phyloP scores from a whole-genome alignment of 179 eudicot genomes.

The Carnegiea gigantea region DNA sequence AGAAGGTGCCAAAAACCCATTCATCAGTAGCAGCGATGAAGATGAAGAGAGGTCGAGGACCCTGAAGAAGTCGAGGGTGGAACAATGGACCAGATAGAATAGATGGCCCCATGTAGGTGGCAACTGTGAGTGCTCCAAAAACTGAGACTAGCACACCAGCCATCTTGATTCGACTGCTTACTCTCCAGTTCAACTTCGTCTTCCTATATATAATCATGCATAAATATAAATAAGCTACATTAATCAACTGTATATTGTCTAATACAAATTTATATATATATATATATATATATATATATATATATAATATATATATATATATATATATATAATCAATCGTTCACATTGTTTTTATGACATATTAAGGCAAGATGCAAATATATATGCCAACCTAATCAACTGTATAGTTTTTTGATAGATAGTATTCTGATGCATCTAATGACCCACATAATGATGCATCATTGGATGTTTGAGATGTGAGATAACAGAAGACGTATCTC shows the following conservation, averaged over 20 bases:
- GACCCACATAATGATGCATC: neutral
- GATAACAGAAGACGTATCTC: neutral
- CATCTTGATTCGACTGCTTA: slow-evolving; percentile 32
- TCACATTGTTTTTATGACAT: too few species aligned
- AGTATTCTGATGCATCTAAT: neutral
- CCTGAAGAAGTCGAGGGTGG: slow-evolving; percentile 28
- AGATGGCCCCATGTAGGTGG: slow-evolving; percentile 38
- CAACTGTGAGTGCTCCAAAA: slow-evolving; percentile 32
- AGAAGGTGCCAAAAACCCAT: slow-evolving; percentile 42
- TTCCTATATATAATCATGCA: slow-evolving; percentile 25
- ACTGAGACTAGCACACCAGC: slow-evolving; percentile 27
- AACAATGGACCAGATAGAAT: slow-evolving; percentile 34
- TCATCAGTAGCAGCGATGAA: slow-evolving; percentile 31
- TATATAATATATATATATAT: too few species aligned
- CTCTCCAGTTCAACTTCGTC: slow-evolving; percentile 24
- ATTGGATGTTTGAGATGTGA: neutral
- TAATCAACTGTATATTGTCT: neutral
- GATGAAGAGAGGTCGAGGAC: slow-evolving; percentile 25
- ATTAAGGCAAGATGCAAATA: too few species aligned
- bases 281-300: too few species aligned
- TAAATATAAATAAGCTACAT: neutral
- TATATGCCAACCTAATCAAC: too few species aligned
- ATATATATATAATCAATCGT: too few species aligned
- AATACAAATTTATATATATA: too few species aligned
- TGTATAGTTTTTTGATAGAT: too few species aligned